These are phyloP conservation scores for Metschnikowia aberdeeniae DNA, from an alignment of 805 yeast species.

Conservation along the genomic window DNA sequence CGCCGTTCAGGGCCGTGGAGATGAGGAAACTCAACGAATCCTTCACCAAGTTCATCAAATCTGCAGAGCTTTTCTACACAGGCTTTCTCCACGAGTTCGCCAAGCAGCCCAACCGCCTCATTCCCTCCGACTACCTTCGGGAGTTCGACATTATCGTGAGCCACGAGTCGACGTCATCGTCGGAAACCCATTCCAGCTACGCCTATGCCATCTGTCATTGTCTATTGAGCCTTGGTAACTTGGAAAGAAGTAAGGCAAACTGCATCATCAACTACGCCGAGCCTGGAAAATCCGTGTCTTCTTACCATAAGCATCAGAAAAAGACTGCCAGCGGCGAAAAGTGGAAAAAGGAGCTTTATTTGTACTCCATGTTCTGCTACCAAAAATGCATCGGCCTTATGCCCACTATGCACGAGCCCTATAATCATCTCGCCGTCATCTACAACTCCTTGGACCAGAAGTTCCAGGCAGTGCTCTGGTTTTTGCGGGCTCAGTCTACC, in stretches of 20 bases:
- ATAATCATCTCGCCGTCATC: conserved; percentile 54
- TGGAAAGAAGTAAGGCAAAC: conserved; percentile 13
- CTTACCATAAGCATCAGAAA: conserved; percentile 11
- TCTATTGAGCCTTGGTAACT: conserved; percentile 17
- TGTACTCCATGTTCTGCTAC: conserved; percentile 33
- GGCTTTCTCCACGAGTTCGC: conserved; percentile 39
- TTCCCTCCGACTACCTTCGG: conserved; percentile 29
- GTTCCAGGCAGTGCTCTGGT: conserved; percentile 48
- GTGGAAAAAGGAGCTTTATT: conserved; percentile 32
- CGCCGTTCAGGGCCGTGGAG: conserved; percentile 41
- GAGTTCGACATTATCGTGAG: conserved; percentile 22
- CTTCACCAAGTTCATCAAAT: conserved; percentile 47
- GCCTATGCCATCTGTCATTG: conserved; percentile 14
- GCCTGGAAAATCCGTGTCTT: conserved; percentile 14
- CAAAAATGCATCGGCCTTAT: conserved; percentile 51
- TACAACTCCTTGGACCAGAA: conserved; percentile 40
- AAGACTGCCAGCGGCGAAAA: conserved; percentile 18
- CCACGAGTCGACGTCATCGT: not conserved
- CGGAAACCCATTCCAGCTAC: conserved; percentile 14
- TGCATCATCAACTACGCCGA: conserved; percentile 10
- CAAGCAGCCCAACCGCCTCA: conserved; percentile 31
- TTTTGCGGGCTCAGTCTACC: conserved; percentile 53
- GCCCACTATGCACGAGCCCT: conserved; percentile 68
- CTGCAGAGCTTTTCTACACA: conserved; percentile 46
- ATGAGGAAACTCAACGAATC: conserved; percentile 51